Evolutionary conservation across 108 stramenopile genomes (phyloP).

Genomic region (Cyclostephanos tholiformis): DNA sequence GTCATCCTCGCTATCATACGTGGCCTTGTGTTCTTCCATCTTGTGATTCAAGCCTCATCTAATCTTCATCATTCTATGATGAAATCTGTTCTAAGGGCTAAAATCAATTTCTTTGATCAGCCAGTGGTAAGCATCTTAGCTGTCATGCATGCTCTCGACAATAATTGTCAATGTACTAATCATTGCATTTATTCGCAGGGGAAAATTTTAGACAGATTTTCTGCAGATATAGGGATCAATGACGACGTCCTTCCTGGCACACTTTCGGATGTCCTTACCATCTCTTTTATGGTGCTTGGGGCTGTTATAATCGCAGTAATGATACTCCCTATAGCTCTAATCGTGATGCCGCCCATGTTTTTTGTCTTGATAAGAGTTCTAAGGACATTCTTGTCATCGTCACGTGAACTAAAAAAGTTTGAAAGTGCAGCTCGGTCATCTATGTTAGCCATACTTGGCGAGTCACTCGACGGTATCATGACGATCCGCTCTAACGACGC

Average conservation of each 20-base stretch:
- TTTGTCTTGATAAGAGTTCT: constrained; percentile 71
- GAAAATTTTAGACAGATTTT: constrained; percentile 34
- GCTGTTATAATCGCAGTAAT: constrained; percentile 64
- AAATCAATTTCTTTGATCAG: constrained; percentile 90
- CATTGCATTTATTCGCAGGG: background rate
- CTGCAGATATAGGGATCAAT: constrained; percentile 75
- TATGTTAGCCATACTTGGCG: constrained; percentile 86
- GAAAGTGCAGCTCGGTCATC: constrained; percentile 87
- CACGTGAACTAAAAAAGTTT: constrained; percentile 74
- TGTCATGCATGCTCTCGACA: background rate
- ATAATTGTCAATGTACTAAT: background rate
- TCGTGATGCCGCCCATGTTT: constrained; percentile 67
- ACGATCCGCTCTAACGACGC: constrained; percentile 84
- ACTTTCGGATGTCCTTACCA: constrained; percentile 77
- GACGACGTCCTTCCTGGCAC: constrained; percentile 76
- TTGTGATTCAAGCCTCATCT: constrained; percentile 65
- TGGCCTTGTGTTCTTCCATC: background rate
- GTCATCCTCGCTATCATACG: background rate
- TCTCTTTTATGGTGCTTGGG: constrained; percentile 65
- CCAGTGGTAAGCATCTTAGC: constrained; percentile 84
- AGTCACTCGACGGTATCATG: constrained; percentile 84
- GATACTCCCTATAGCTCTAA: constrained; percentile 58
- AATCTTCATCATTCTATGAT: constrained; percentile 82
- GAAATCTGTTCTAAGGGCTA: constrained; percentile 75
- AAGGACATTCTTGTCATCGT: constrained; percentile 68